phyloP scores from a whole-genome alignment of 768 basidiomycete genomes.

The Kwoniella bestiolae region DNA sequence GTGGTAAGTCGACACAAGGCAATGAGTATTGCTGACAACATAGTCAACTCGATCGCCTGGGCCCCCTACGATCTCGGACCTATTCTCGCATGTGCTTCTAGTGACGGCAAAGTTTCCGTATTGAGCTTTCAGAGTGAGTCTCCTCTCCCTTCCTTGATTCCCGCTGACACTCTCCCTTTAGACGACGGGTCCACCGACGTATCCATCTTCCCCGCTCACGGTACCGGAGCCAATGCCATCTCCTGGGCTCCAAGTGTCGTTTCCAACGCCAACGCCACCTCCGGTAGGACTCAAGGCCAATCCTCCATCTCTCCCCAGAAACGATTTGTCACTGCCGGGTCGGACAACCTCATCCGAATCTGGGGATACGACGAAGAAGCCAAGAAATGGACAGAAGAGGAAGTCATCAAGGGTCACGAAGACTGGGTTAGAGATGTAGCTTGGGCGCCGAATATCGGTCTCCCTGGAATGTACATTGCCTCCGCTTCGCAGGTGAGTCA shows the following conservation, averaged over 20 bases:
- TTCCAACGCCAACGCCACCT: conserved; percentile 10
- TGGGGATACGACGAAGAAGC: conserved; percentile 88
- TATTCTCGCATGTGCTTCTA: conserved; percentile 93
- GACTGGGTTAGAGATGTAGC: conserved; percentile 99
- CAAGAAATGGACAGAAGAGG: conserved; percentile 89
- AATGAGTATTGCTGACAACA: conserved; percentile 14
- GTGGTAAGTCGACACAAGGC: conserved; percentile 65
- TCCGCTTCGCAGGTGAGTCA: conserved; percentile 86
- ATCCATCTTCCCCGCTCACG: conserved; percentile 92
- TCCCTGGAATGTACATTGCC: conserved; percentile 92
- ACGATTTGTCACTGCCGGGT: conserved; percentile 92
- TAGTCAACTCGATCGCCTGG: conserved; percentile 98
- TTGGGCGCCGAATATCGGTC: conserved; percentile 96
- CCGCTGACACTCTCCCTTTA: conserved; percentile 51
- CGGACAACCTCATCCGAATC: conserved; percentile 91
- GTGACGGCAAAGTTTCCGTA: conserved; percentile 95
- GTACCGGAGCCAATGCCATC: conserved; percentile 94
- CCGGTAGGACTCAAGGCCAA: conserved; percentile 54
- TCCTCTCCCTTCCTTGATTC: background rate
- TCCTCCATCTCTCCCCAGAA: conserved; percentile 67
- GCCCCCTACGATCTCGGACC: conserved; percentile 98
- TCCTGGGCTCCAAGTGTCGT: conserved; percentile 94
- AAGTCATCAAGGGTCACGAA: conserved; percentile 84
- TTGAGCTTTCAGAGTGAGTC: conserved; percentile 90
- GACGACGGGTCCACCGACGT: conserved; percentile 97